Evolutionary conservation across 768 basidiomycete genomes (phyloP).

Genomic region (Suillus plorans): DNA sequence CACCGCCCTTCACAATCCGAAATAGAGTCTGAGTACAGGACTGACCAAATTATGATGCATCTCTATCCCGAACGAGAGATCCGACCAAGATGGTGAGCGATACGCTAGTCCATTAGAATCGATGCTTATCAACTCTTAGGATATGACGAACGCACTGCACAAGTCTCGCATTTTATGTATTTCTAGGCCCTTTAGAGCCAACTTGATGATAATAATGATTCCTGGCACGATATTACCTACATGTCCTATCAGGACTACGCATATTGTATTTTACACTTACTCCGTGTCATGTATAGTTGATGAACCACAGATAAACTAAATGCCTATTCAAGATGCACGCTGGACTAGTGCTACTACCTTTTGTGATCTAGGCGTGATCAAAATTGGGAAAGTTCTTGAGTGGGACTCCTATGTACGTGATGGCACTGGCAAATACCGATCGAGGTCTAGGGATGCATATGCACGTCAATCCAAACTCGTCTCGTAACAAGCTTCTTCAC

Average conservation of each 20-base stretch:
- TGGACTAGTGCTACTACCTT: conserved; percentile 16
- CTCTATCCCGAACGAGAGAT: conserved; percentile 33
- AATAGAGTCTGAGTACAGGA: conserved; percentile 30
- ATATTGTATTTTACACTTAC: background rate
- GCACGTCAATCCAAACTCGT: conserved; percentile 26
- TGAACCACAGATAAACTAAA: conserved; percentile 15
- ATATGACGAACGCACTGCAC: conserved; percentile 5
- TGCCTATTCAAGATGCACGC: conserved; percentile 12
- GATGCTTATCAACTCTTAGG: conserved; percentile 1
- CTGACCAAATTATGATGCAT: conserved; percentile 36
- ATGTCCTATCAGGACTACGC: conserved; percentile 1
- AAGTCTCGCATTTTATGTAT: background rate
- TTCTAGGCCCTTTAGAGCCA: background rate
- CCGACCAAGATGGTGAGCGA: conserved; percentile 31
- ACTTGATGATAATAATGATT: background rate
- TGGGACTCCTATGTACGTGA: conserved; percentile 20
- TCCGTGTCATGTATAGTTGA: conserved; percentile 9
- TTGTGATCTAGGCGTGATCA: conserved; percentile 19
- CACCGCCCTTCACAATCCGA: conserved; percentile 26
- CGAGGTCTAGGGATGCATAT: conserved; percentile 8
- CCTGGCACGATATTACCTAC: background rate
- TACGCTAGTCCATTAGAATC: background rate
- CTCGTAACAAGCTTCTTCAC: conserved; percentile 25
- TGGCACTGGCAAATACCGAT: conserved; percentile 26
- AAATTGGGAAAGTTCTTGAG: conserved; percentile 20